These are phyloP conservation scores for Fusarium aywerte DNA, from an alignment of 2,329 filamentous ascomycete species.

Conservation along the genomic window DNA sequence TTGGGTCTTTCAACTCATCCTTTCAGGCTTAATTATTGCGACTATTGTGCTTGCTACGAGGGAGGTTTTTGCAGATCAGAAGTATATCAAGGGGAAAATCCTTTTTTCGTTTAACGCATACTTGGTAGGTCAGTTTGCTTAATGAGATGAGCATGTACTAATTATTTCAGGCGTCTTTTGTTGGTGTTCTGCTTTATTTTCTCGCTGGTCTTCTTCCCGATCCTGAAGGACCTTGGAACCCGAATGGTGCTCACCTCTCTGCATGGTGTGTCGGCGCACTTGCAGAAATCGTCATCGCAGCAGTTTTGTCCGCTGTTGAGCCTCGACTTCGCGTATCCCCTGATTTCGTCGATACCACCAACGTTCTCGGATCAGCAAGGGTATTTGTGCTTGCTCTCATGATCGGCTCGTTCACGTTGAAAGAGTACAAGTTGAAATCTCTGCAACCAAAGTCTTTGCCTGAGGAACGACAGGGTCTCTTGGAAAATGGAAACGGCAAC, in stretches of 20 bases:
- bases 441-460: constrained; percentile 44
- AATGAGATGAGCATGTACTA: not conserved
- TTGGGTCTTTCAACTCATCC: constrained; percentile 50
- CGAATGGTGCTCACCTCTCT: constrained; percentile 50
- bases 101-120: constrained; percentile 56
- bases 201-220: constrained; percentile 56
- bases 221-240: constrained; percentile 58
- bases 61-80: constrained; percentile 48
- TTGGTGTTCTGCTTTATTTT: constrained; percentile 56
- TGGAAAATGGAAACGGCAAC: constrained; percentile 53
- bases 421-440: constrained; percentile 49
- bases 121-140: constrained; percentile 45
- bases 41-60: constrained; percentile 49
- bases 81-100: constrained; percentile 41
- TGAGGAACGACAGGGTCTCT: constrained; percentile 53
- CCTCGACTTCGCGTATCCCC: constrained; percentile 46
- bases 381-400: constrained; percentile 51
- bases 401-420: constrained; percentile 46
- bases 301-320: constrained; percentile 49
- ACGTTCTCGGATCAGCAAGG: constrained; percentile 49
- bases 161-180: constrained; percentile 51
- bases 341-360: constrained; percentile 47
- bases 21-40: constrained; percentile 50
- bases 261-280: constrained; percentile 53
- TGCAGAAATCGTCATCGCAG: constrained; percentile 52